Evolutionary conservation across 2,329 filamentous ascomycete genomes (phyloP), one percentile per base, ranked within the genome.

Genomic region (Myrmaecium sp.): DNA sequence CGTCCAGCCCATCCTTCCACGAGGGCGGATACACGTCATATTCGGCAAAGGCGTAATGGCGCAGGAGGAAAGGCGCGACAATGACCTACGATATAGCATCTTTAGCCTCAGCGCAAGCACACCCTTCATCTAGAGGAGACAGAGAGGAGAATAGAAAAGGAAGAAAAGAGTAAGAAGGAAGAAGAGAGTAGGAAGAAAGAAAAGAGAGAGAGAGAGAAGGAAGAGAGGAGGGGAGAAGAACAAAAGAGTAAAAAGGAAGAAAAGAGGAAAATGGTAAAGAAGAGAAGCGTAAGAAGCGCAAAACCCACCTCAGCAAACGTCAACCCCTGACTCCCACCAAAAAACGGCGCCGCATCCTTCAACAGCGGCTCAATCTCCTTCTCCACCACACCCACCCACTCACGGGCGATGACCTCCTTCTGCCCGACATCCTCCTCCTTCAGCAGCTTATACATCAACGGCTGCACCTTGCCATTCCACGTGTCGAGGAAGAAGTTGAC

Each of bases 331-430:
- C 49, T 56, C 1, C 57, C 57, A 1, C 52, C 54, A 31, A 61
- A 61, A 38, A 58, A 62, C 0, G 57, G 58, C 5, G 22, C 33
- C 5, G 55, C 54, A 26, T 56, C 49, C 7, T 46, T 42, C 14
- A 91, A 54, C 19, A 81, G 51, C 1, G 77, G 77, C 51, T 84
- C 80, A 29, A 89, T 54, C 40, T 86, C 77, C 53, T 75, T 80
- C 28, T 60, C 57, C 2, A 79, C 51, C 2, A 56, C 57, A 1
- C 56, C 58, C 3, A 75, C 54, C n/a, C 69, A 53, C 6, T 62
- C 62, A 13, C 62, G 50, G 0, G 49, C 55, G 3, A 64, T 43
- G 3, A 52, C 52, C 1, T 63, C 57, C 4, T 59, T 56, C 24
- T 71, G 70, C 5, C 54, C 60, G 2, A 61, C 49, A 10, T 46